phyloP scores from a whole-genome alignment of 805 yeast genomes.

The Saturnispora silvae region DNA sequence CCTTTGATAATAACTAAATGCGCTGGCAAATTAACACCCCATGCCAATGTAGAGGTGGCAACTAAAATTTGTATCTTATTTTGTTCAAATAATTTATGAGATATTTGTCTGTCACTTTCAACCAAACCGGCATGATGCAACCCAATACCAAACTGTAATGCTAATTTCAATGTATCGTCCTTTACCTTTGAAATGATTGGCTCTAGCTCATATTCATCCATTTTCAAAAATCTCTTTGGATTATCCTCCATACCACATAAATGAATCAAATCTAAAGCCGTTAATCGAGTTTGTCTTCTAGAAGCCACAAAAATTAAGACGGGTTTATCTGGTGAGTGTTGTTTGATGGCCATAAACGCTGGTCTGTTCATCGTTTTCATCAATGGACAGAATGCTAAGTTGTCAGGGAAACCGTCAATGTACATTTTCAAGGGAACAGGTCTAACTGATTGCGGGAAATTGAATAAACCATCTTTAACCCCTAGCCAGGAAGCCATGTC shows the following conservation, averaged over 20 bases:
- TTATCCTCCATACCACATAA: constrained; percentile 71
- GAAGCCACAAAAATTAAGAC: constrained; percentile 80
- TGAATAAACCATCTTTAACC: constrained; percentile 62
- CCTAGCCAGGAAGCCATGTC: constrained; percentile 84
- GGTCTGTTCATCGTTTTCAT: constrained; percentile 89
- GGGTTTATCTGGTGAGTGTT: constrained; percentile 80
- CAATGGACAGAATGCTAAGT: constrained; percentile 68
- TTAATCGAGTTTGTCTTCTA: constrained; percentile 69
- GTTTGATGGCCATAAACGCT: constrained; percentile 84
- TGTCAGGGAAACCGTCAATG: constrained; percentile 78
- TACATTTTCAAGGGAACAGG: constrained; percentile 84
- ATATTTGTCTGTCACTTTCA: constrained; percentile 58
- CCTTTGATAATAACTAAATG: constrained; percentile 72
- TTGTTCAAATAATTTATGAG: constrained; percentile 61
- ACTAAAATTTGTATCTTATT: constrained; percentile 60
- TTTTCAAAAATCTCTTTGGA: constrained; percentile 58
- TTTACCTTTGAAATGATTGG: constrained; percentile 44
- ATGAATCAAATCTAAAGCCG: constrained; percentile 69
- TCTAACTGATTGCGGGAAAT: constrained; percentile 72
- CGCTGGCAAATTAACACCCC: constrained; percentile 83
- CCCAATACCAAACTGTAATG: constrained; percentile 72
- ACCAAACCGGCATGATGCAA: constrained; percentile 77
- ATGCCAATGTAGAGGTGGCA: constrained; percentile 76
- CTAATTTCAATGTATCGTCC: constrained; percentile 70
- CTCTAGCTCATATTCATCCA: constrained; percentile 55